Evolutionary conservation across 441 rosid species (phyloP).

Genomic region (Erodium trifolium): DNA sequence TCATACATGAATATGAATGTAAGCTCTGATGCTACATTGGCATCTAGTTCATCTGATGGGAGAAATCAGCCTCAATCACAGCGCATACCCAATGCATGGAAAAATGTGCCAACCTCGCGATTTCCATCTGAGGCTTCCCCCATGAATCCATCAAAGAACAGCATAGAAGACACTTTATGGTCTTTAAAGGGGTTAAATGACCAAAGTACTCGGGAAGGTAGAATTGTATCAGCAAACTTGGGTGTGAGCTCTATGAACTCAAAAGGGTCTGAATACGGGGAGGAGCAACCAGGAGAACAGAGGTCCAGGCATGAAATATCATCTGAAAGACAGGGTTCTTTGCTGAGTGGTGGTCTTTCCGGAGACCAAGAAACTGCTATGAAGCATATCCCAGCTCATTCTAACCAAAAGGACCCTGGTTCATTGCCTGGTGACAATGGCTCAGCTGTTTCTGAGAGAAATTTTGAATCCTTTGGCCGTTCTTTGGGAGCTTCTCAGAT

Average conservation of each 20-base stretch:
- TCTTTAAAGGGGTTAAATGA: constrained; percentile 31
- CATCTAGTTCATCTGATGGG: neutral
- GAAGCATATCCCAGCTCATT: constrained; percentile 19
- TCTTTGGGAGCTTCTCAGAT: constrained; percentile 38
- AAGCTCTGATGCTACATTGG: too few relatives aligned
- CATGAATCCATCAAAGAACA: constrained; percentile 28
- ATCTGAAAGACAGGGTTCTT: constrained; percentile 21
- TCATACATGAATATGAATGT: too few relatives aligned
- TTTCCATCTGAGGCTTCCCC: constrained; percentile 30
- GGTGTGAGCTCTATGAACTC: too few relatives aligned
- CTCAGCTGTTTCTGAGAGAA: constrained; percentile 32
- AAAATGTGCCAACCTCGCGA: constrained; percentile 33
- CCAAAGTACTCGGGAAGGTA: constrained; percentile 31
- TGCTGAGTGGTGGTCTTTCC: constrained; percentile 21
- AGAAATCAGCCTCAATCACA: constrained; percentile 38
- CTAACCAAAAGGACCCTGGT: constrained; percentile 21
- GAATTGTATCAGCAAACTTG: constrained; percentile 28
- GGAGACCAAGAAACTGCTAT: constrained; percentile 25
- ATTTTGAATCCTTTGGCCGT: constrained; percentile 46
- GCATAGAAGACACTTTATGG: constrained; percentile 30
- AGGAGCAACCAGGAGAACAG: constrained; percentile 26
- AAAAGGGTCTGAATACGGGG: constrained; percentile 20
- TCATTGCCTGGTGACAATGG: constrained; percentile 19
- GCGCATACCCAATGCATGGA: constrained; percentile 30
- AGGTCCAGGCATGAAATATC: constrained; percentile 16